These are phyloP conservation scores for Ceratocystis diversiconidia DNA, from an alignment of 2,329 filamentous ascomycete species.

Conservation along the genomic window DNA sequence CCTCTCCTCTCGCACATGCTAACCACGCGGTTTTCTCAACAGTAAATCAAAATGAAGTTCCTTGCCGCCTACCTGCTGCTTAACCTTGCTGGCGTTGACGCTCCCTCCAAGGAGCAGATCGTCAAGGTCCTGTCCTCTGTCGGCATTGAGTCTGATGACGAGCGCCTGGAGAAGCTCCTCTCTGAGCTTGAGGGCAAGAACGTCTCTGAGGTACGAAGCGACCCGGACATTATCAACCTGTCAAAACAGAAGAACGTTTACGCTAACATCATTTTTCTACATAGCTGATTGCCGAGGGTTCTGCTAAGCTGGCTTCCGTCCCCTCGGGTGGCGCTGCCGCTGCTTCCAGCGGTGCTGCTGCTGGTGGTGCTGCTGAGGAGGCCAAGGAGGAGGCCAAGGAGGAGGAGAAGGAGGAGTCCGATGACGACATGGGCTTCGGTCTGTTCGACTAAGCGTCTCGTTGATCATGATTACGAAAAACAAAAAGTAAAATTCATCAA, in stretches of 20 bases:
- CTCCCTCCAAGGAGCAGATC: conserved; percentile 74
- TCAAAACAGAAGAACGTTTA: no score
- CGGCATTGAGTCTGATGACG: conserved; percentile 82
- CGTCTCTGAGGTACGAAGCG: conserved; percentile 67
- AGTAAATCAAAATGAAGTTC: conserved; percentile 80
- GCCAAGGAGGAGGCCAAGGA: conserved; percentile 54
- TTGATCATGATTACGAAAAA: conserved; percentile 17
- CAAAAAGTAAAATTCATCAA: conserved; percentile 19
- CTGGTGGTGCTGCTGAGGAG: conserved; percentile 49
- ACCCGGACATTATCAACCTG: not conserved
- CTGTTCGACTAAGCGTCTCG: conserved; percentile 52
- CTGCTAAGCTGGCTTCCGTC: conserved; percentile 91
- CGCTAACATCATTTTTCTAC: conserved; percentile 19
- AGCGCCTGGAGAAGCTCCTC: conserved; percentile 76
- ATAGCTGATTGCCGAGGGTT: conserved; percentile 81
- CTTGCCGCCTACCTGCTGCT: conserved; percentile 98
- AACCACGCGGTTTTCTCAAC: not conserved
- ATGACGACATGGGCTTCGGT: conserved; percentile 39
- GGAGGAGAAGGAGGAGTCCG: conserved; percentile 49
- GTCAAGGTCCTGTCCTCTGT: conserved; percentile 82
- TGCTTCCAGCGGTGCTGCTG: conserved; percentile 52
- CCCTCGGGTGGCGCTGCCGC: conserved; percentile 77
- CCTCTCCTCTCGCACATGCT: not conserved
- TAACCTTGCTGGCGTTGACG: conserved; percentile 79
- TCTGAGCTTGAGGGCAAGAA: conserved; percentile 83